Evolutionary conservation across 2,329 filamentous ascomycete species (phyloP), one percentile per base, ranked within the genome.

Genomic region (Phialophora tarda): DNA sequence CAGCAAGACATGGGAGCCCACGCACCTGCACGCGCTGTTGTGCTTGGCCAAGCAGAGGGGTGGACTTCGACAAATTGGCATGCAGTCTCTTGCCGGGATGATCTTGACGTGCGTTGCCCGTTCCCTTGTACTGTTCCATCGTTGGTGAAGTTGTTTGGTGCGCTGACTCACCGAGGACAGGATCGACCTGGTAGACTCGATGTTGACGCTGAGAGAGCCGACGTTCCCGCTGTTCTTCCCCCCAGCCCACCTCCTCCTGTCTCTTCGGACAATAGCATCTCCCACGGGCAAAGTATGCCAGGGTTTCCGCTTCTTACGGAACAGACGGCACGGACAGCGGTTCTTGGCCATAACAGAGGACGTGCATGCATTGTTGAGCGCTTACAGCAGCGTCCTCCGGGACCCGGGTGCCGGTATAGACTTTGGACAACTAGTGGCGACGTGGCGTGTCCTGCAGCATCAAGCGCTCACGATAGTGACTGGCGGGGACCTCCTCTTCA

Each of bases 391-490:
- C 4, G n/a, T 67, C 17, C 48, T 64, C 17, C 55, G 44, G 24
- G 56, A 51, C 12, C 21, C 26, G 11, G 56, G 28, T 24, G 34
- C 44, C 44, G 62, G 61, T 11, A 47, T 64, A 41, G 65, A 67
- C 53, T 64, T 67, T 41, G 23, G 38, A 12, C 58, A 60, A 24
- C 26, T 67, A 14, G 32, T 67, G 28, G 65, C 65, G 28, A 61
- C 61, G 21, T 51, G 65, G 53, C 65, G 65, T 21, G 26, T 38
- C 23, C 58, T 67, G 38, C 65, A 67, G 57, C 61, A 67, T 28
- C 50, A 67, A 12, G 50, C 57, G 6, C 57, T 67, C 17, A 61
- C 65, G 17, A 11, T 53, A 10, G 34, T 30, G 23, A 30, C 59
- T 30, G 28, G 44, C 17, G 59, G 57, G 11, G 65, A 67, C 32